Evolutionary conservation across 768 basidiomycete genomes (phyloP), one percentile per base, ranked within the genome.

Genomic region (Galerina sulciceps): DNA sequence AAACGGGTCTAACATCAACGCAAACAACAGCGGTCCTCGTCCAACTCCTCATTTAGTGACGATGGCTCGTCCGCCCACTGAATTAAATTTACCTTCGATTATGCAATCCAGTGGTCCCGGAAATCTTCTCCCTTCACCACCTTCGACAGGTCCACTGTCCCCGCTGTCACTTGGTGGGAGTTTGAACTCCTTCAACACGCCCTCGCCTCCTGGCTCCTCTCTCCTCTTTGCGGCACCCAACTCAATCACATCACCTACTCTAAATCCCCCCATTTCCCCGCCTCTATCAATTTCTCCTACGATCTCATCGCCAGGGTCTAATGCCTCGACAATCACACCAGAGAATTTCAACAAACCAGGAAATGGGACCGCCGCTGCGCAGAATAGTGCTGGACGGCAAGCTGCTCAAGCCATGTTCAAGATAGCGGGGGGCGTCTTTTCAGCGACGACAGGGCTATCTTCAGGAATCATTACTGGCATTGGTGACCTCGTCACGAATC

Each of bases 131-230:
- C 23, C 46, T 3, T 48, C 57, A 46, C 37, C 43, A 3, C 37
- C 46, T 43, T 45, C 60, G 15, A 50, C 55, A 51, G 40, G 37
- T 8, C 36, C 58, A 14, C 41, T 56, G 9, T 60, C 56, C 31
- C 58, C 70, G 22, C 22, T 58, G 36, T 54, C 60, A 17, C 15
- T 52, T 41, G 43, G 51, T 1, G 22, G 41, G 18, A 59, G 52
- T 36, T 22, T 51, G 53, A n/a, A 42, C 17, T 20, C 50, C 26
- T 11, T 57, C 20, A 18, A 44, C 40, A 36, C 49, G 18, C 17
- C 55, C 18, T 65, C 64, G 10, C 62, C 65, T 9, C 63, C 69
- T 15, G 22, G 63, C 5, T 51, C 64, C 5, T 66, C 66, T 15
- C 23, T 65, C 20, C 45, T 65, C 4, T 60, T 67, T 49, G 59